Base-by-base conservation (phyloP, 306 rosid genomes). In the Abrus precatorius region DNA sequence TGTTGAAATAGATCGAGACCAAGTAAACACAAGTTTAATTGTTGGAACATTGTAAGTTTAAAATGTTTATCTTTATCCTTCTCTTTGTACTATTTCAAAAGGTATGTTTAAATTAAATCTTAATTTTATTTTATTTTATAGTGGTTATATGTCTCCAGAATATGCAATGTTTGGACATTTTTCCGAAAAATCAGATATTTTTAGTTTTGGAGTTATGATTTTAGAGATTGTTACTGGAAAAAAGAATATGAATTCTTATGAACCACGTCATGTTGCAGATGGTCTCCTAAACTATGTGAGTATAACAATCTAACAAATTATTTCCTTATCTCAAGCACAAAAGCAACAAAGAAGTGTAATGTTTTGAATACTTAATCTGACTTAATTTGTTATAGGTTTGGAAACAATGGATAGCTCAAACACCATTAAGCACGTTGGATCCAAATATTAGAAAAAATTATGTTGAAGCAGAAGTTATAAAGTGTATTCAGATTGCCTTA, bases 31-130 rank as follows among this genome's bases (percentile, higher is more conserved):
- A 2, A 47, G 7, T 0, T 61, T 33, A 63, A 41, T 90, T 2
- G 89, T 77, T 36, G 93, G 90, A 13, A 90, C 87, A 8, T 82
- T 62, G 89, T 87, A 84, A 82, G 89, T 79, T 64, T 10, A 9
- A 3, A 47, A 47, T 47, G 2, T 47, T 47, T 3, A 9, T 64
- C 1, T n/a, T n/a, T 61, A 9, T 56, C 40, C 12, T 1, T 61
- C 5, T 3, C 2, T 7, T 54, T 1, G 11, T 7, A 29, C 34
- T 72, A 9, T 7, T 41, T 20, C 13, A 27, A 12, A 14, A 40
- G 11, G 20, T 30, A 30, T 41, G 3, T 40, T 7, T 50, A 52
- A 5, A 1, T 13, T 50, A 12, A 14, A 36, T 71, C 0, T 4
- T 8, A 7, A 1, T 2, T 8, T 14, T 9, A 0, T n/a, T 73